phyloP scores from a whole-genome alignment of 768 basidiomycete genomes.

The Amanita molliuscula region DNA sequence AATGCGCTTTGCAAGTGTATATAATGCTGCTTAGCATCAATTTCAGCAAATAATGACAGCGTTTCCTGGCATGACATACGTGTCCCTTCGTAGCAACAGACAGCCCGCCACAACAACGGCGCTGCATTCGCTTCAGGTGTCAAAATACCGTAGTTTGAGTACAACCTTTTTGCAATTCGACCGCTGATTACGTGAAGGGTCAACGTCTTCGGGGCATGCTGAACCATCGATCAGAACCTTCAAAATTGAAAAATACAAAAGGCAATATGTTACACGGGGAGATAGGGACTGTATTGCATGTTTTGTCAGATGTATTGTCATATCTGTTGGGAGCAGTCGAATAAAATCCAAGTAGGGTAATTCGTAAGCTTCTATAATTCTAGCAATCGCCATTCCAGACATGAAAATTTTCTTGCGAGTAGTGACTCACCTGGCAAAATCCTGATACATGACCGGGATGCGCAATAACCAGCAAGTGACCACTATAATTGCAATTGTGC shows the following conservation, averaged over 20 bases:
- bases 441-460: slow-evolving; percentile 64
- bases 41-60: not conserved
- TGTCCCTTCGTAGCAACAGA: slow-evolving; percentile 57
- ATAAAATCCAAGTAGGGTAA: slow-evolving; percentile 76
- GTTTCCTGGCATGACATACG: slow-evolving; percentile 40
- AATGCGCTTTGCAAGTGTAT: slow-evolving; percentile 52
- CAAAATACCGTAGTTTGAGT: slow-evolving; percentile 41
- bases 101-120: slow-evolving; percentile 69
- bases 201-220: slow-evolving; percentile 58
- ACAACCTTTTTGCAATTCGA: slow-evolving; percentile 48
- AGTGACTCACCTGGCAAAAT: slow-evolving; percentile 55
- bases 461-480: slow-evolving; percentile 75
- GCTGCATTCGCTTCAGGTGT: slow-evolving; percentile 71
- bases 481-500: slow-evolving; percentile 57
- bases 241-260: not conserved
- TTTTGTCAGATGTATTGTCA: slow-evolving; percentile 66
- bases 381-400: slow-evolving; percentile 19
- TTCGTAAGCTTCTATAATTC: slow-evolving; percentile 63
- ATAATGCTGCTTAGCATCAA: slow-evolving; percentile 44
- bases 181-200: slow-evolving; percentile 51
- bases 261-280: slow-evolving; percentile 44
- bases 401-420: not conserved
- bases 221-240: not conserved
- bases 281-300: slow-evolving; percentile 56
- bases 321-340: slow-evolving; percentile 45